Conservation (phyloP, 2,329 filamentous ascomycete genomes). For the Amesomyces nigricolor region DNA sequence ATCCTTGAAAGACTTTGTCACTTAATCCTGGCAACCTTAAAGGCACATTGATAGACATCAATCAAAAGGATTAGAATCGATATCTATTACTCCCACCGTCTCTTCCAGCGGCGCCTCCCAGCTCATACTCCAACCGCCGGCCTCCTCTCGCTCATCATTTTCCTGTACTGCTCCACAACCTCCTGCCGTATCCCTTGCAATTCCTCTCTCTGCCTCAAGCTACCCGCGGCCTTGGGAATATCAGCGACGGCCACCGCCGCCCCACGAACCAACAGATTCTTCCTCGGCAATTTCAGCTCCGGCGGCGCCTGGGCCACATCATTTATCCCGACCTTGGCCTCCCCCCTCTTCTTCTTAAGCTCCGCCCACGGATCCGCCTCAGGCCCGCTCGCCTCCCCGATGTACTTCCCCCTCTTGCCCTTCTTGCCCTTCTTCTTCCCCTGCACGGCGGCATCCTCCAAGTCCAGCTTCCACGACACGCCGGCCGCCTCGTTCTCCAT, state of each 20-base stretch:
- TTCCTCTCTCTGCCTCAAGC: conserved; percentile 67
- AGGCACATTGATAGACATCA: too few relatives aligned
- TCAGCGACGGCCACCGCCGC: conserved; percentile 62
- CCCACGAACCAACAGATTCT: conserved; percentile 59
- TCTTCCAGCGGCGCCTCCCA: neutral
- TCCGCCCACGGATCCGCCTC: conserved; percentile 70
- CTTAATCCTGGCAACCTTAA: too few relatives aligned
- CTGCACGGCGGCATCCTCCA: conserved; percentile 33
- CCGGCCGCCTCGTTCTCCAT: conserved; percentile 51
- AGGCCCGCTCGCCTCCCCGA: conserved; percentile 42
- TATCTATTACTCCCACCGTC: too few relatives aligned
- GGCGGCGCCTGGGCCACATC: conserved; percentile 72
- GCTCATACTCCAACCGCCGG: conserved; percentile 12
- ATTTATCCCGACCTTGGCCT: conserved; percentile 46
- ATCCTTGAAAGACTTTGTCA: too few relatives aligned
- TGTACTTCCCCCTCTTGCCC: conserved; percentile 31
- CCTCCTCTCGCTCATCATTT: conserved; percentile 57
- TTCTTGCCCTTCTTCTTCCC: conserved; percentile 42
- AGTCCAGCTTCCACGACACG: conserved; percentile 43
- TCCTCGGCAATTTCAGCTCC: conserved; percentile 57
- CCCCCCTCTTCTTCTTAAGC: conserved; percentile 61
- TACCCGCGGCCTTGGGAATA: conserved; percentile 64
- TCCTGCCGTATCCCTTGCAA: conserved; percentile 61
- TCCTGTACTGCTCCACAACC: conserved; percentile 69
- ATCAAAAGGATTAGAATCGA: too few relatives aligned